Base-by-base conservation (phyloP, 2,329 filamentous ascomycete genomes). In the Fusarium chlamydosporum region DNA sequence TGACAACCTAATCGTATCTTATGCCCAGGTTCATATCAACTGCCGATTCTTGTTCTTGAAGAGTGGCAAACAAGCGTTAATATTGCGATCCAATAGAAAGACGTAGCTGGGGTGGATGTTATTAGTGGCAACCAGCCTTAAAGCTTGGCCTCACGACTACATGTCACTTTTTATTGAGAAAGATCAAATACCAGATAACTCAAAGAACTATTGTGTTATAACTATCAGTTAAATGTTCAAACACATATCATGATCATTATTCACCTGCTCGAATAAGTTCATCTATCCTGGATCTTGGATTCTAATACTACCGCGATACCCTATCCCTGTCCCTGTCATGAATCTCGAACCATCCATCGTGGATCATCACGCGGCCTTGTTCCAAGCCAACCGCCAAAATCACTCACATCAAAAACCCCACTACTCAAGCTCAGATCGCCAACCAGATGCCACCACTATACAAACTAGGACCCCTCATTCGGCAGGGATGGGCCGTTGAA, bases 321-420 rank as follows among this genome's bases (percentile, higher is more conserved):
- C 58, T 31, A 38, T 46, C 59, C 63, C 46, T 54, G 41, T 67
- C 41, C 52, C 50, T 56, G 48, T 56, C 16, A 34, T 29, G 18
- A 52, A 57, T 62, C 65, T 63, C 59, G 47, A 70, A 67, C 58
- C 58, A 65, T 70, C 31, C 41, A 35, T 26, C 59, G 46, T 56
- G 50, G 58, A 56, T 57, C 66, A 50, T 64, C 48, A 67, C 51
- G 48, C 53, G 52, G 56, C 58, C 23, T 23, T 23, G 55, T 18
- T 52, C 61, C 46, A 56, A 58, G 48, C 31, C 56, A 62, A 51
- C 56, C 63, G 72, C 71, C 57, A 65, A 72, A 73, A 73, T 71
- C 58, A 72, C 72, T 72, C 72, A 72, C 33, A 47, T 50, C 27
- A 20, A 26, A 23, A 53, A 43, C 68, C 56, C 65, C 68, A 70